Base-by-base conservation (phyloP, 1,139 yeast species). In the Pneumocystis oryctolagi region DNA sequence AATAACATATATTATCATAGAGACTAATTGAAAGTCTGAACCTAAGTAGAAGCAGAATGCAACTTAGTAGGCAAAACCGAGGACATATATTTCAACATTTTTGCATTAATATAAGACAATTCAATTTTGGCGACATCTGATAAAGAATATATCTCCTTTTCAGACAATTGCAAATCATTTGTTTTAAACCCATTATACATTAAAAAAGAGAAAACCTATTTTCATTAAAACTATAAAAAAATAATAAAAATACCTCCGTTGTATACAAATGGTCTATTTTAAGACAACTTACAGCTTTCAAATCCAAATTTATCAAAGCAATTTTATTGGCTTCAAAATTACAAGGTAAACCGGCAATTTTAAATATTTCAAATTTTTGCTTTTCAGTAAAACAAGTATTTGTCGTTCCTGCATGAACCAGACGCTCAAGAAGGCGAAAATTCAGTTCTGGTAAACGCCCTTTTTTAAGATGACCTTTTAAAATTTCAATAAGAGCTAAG, bases 351-450 rank as follows among this genome's bases (percentile, higher is more conserved):
- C 59, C 42, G 30, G 59, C 59, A 14, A 30, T 25, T 25, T 57
- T 35, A 35, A 57, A 57, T 57, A 57, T 35, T 35, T 39, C 59
- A 30, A 57, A 39, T 39, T 57, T 57, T 14, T 57, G 59, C 14
- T 25, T 57, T 39, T 57, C 59, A 30, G 59, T 57, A 25, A 57
- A 57, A 30, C 40, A 35, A 20, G 42, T 39, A 57, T 57, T 57
- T 39, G 16, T 35, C 16, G 42, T 35, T 6, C 59, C 59, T 9
- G 59, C 40, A 57, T 57, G 42, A 57, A 57, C 35, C 6, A 57
- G 12, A 39, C 59, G 59, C 12, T 57, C 59, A 35, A 57, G 59
- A 35, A 57, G 42, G 30, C 42, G 59, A 35, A 35, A 35, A 57
- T 57, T 39, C 16, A 57, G 25, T 57, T 57, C 42, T 3, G 34